Evolutionary conservation across 2,329 filamentous ascomycete genomes (phyloP).

Genomic region (Nemania sp.): DNA sequence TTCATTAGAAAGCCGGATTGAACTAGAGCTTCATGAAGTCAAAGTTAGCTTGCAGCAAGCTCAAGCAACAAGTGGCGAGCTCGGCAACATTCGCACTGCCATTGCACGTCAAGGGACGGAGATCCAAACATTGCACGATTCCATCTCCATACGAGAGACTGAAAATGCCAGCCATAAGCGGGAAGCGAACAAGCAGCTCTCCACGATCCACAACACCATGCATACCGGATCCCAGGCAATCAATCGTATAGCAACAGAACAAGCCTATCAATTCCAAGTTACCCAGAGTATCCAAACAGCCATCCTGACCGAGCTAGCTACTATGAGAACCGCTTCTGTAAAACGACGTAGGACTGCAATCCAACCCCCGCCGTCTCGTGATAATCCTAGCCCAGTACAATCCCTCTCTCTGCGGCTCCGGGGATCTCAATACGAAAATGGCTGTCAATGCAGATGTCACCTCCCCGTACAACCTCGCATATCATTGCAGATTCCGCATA

Average conservation of each 20-base stretch:
- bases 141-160: neutral
- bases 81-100: neutral
- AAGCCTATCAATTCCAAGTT: neutral
- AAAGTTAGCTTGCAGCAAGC: neutral
- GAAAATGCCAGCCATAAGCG: neutral
- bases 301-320: neutral
- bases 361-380: neutral
- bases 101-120: neutral
- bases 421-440: neutral
- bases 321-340: neutral
- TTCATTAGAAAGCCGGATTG: constrained; percentile 5
- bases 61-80: constrained; percentile 4
- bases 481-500: neutral
- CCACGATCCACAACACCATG: neutral
- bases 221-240: neutral
- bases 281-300: constrained; percentile 1
- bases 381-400: neutral
- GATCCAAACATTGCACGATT: neutral
- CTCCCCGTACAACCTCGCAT: neutral
- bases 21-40: constrained; percentile 8
- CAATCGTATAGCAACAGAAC: neutral
- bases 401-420: constrained; percentile 3
- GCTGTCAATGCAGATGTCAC: constrained; percentile 8
- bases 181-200: neutral
- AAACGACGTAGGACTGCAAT: neutral